Evolutionary conservation across 805 yeast genomes (phyloP).

Genomic region (Hanseniaspora occidentalis): DNA sequence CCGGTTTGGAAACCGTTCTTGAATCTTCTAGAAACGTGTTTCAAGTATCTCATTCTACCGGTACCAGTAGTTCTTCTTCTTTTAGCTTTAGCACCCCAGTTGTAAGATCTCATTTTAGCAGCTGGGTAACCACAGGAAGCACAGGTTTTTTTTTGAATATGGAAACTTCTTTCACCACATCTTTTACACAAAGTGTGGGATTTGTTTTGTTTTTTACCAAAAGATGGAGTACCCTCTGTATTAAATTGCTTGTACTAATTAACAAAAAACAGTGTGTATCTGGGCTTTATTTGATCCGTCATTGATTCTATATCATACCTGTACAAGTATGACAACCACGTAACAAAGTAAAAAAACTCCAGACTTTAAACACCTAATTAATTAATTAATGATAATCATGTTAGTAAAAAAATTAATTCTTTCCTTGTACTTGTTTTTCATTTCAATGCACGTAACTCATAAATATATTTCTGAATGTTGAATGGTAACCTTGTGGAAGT

Average conservation of each 20-base stretch:
- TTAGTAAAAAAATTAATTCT: too few relatives aligned
- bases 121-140: slow-evolving; percentile 99
- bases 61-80: slow-evolving; percentile 99
- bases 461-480: too few relatives aligned
- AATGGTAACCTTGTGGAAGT: too few relatives aligned
- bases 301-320: not conserved
- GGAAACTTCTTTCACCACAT: slow-evolving; percentile 99
- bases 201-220: slow-evolving; percentile 99
- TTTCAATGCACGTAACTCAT: too few relatives aligned
- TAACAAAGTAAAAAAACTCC: too few relatives aligned
- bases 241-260: slow-evolving; percentile 11
- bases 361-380: too few relatives aligned
- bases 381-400: too few relatives aligned
- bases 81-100: slow-evolving; percentile 99
- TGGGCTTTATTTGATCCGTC: too few relatives aligned
- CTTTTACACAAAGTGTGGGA: slow-evolving; percentile 98
- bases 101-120: slow-evolving; percentile 95
- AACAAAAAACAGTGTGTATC: slow-evolving; percentile 1
- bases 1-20: slow-evolving; percentile 98
- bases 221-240: slow-evolving; percentile 97
- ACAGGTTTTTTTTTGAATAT: slow-evolving; percentile 98
- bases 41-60: slow-evolving; percentile 98
- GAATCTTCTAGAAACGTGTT: slow-evolving; percentile 95
- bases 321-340: not conserved
- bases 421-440: too few relatives aligned